phyloP scores from a whole-genome alignment of 1,139 yeast species.

The Tardiomyces digboiensis region DNA sequence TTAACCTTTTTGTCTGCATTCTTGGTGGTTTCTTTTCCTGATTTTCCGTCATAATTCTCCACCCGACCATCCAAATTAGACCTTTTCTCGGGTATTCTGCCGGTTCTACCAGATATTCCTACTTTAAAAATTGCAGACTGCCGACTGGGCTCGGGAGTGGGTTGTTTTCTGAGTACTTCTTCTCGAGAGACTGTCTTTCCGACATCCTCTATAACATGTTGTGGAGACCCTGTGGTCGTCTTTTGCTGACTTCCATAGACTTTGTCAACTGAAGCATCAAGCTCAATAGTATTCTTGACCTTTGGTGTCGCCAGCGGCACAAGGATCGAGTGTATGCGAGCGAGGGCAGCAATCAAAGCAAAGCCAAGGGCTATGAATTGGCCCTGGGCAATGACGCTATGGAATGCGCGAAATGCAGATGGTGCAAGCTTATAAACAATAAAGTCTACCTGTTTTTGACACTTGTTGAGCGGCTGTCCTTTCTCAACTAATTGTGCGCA shows the following conservation, averaged over 20 bases:
- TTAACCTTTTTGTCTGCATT: slow-evolving; percentile 7
- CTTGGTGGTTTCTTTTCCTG: slow-evolving; percentile 6
- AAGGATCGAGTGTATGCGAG: slow-evolving; percentile 35
- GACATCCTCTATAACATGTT: no score
- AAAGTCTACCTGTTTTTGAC: slow-evolving; percentile 13
- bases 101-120: no score
- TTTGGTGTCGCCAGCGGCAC: slow-evolving; percentile 21
- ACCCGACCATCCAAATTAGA: no score
- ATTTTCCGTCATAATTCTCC: no score
- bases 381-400: slow-evolving; percentile 62
- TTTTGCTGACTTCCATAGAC: no score
- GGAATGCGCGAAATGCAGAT: slow-evolving; percentile 50
- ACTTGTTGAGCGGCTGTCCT: background rate
- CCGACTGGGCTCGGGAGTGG: no score
- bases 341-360: slow-evolving; percentile 48
- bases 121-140: no score
- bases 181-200: no score
- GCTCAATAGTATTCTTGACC: slow-evolving; percentile 6
- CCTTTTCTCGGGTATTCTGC: no score
- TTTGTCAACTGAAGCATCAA: no score
- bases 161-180: no score
- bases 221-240: no score
- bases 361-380: slow-evolving; percentile 73
- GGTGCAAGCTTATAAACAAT: slow-evolving; percentile 36
- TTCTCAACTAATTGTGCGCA: slow-evolving; percentile 7